Conservation (phyloP, 768 basidiomycete genomes). For the Dacryopinax primogenitus region DNA sequence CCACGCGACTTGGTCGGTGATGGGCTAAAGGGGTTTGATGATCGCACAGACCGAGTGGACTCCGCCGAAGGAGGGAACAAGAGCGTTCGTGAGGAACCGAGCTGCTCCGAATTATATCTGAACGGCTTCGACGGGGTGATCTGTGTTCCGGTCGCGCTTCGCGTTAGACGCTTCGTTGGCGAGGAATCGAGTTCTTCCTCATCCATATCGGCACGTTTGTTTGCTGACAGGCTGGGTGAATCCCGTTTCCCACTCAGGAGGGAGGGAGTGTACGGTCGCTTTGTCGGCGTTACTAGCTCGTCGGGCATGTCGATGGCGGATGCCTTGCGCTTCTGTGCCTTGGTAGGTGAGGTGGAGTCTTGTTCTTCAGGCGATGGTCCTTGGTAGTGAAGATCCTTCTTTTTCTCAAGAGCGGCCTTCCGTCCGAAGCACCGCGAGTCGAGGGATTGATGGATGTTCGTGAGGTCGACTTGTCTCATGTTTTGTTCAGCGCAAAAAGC, state of each 20-base stretch:
- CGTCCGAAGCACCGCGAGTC: background rate
- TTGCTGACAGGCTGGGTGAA: background rate
- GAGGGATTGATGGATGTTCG: conserved; percentile 5
- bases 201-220: background rate
- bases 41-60: background rate
- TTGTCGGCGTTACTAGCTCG: background rate
- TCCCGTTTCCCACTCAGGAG: background rate
- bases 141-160: background rate
- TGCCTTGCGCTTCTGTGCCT: background rate
- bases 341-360: background rate
- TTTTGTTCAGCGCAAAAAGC: background rate
- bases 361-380: background rate
- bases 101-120: background rate
- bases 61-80: background rate
- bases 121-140: background rate
- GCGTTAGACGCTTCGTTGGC: background rate
- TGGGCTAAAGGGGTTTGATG: background rate
- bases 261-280: background rate
- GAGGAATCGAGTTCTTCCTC: background rate
- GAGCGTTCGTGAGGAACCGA: background rate
- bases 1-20: background rate
- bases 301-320: background rate
- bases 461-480: background rate
- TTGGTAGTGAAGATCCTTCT: background rate
- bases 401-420: background rate